Evolutionary conservation across 1,284 basidiomycete genomes (phyloP), one percentile per base, ranked within the genome.

Genomic region (Cutaneotrichosporon daszewskae): DNA sequence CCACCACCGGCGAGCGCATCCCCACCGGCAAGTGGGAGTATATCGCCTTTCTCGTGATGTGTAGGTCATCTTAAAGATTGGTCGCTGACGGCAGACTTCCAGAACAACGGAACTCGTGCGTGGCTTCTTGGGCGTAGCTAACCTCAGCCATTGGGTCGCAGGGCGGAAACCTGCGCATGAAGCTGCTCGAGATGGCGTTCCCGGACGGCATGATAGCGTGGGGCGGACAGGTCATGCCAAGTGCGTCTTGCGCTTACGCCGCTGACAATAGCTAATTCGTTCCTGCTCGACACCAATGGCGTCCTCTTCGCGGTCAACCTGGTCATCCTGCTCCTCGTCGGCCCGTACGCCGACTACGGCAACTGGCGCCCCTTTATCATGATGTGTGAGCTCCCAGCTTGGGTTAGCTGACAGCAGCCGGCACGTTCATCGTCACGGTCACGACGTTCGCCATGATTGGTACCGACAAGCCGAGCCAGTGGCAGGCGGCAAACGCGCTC

Each of bases 301-400:
- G 51, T 54, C 40, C 18, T 51, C 26, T 54, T 54, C 32, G 53
- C 52, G 6, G 37, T 40, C 19, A 45, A 51, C 23, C 45, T 51
- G 7, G 45, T 54, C 17, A 27, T 43, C 12, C 36, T 54, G 28
- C 36, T 54, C 8, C 26, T 28, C 8, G 20, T 54, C 17, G 52
- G 52, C 4, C 42, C 52, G 2, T 54, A 48, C 26, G 53, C 53
- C 3, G 53, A 55, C 31, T 55, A 49, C 38, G 53, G 53, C 10
- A 47, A 41, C 18, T 55, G 53, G 53, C 40, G 53, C 11, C 49
- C 49, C 8, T 49, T 17, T n/a, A 42, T 55, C 26, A 18, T 55
- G 24, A 51, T 16, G 12, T 26, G 53, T 55, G n/a, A 42, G 40
- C n/a, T 36, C 10, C 3, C 10, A 18, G 2, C 16, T 14, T n/a